Evolutionary conservation across 2,329 filamentous ascomycete genomes (phyloP).

Genomic region (Verticillium nubilum): DNA sequence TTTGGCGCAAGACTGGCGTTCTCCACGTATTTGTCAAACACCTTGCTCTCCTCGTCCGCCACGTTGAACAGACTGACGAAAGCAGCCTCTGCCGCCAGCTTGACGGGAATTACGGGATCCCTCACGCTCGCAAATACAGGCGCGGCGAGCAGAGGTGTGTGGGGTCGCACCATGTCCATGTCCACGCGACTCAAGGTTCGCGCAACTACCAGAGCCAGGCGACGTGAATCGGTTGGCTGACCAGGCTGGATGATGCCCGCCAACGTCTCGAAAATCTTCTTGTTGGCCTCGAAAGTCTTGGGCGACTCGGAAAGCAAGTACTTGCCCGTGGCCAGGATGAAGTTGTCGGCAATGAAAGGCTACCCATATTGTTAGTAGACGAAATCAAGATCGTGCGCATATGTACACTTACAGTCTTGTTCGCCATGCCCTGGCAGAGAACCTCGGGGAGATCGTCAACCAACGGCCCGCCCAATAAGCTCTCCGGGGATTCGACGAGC

Average conservation of each 20-base stretch:
- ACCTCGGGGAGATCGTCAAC: constrained; percentile 70
- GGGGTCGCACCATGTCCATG: constrained; percentile 74
- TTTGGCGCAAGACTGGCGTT: constrained; percentile 62
- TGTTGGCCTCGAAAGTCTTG: constrained; percentile 70
- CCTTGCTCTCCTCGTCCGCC: constrained; percentile 74
- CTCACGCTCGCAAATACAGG: constrained; percentile 86
- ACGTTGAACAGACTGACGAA: constrained; percentile 90
- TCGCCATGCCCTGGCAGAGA: constrained; percentile 73
- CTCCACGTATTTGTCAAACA: constrained; percentile 89
- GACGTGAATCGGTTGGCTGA: constrained; percentile 73
- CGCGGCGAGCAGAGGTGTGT: constrained; percentile 72
- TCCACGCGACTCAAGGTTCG: constrained; percentile 78
- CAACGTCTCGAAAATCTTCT: constrained; percentile 74
- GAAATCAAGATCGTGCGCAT: background rate
- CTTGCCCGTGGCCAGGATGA: constrained; percentile 84
- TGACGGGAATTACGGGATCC: constrained; percentile 89
- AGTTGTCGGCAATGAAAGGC: constrained; percentile 84
- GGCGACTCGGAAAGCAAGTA: constrained; percentile 68
- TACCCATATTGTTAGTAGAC: constrained; percentile 27
- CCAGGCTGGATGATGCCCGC: constrained; percentile 72
- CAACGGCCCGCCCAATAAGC: constrained; percentile 60
- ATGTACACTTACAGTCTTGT: constrained; percentile 59
- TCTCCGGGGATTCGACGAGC: constrained; percentile 70
- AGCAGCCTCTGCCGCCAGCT: constrained; percentile 88
- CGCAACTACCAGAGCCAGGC: constrained; percentile 79